Percentiles rank a stretch among this genome's conserved stretches.
Conservation (phyloP, 768 basidiomycete species). For the Agaricus blazei region DNA sequence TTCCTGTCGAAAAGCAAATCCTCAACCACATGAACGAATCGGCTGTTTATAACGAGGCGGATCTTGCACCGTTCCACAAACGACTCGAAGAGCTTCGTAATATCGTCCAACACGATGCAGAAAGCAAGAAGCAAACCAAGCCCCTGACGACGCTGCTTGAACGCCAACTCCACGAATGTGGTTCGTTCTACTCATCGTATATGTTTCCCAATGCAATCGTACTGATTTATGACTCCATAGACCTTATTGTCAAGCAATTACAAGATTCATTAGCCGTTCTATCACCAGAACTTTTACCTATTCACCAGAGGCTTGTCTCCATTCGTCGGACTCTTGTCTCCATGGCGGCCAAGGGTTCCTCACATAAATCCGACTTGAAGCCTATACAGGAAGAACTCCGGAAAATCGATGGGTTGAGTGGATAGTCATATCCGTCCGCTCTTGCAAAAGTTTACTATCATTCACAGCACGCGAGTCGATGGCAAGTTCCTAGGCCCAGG, state of each 20-base stretch:
- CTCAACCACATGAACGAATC: conserved; percentile 95
- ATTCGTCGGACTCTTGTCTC: conserved; percentile 86
- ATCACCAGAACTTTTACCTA: conserved; percentile 83
- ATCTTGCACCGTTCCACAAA: conserved; percentile 82
- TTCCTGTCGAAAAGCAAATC: conserved; percentile 61
- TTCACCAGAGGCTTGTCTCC: conserved; percentile 85
- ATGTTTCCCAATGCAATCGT: background rate
- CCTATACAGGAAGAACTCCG: conserved; percentile 88
- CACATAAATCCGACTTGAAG: conserved; percentile 83
- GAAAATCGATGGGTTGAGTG: conserved; percentile 94
- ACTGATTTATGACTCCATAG: conserved; percentile 31
- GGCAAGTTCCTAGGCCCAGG: conserved; percentile 93
- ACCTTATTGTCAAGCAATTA: conserved; percentile 71
- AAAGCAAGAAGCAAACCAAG: conserved; percentile 77
- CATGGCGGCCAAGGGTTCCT: conserved; percentile 82
- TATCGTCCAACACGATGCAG: conserved; percentile 81
- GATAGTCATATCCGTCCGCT: conserved; percentile 19
- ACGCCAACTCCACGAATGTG: conserved; percentile 87
- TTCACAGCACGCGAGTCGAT: conserved; percentile 78
- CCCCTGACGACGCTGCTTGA: conserved; percentile 87
- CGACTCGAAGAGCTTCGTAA: conserved; percentile 77
- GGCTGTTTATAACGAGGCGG: conserved; percentile 86
- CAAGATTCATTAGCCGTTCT: conserved; percentile 83
- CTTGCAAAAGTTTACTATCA: conserved; percentile 6
- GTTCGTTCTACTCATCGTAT: conserved; percentile 41